Conservation (phyloP, 2,329 filamentous ascomycete species). For the Colletotrichum navitas region DNA sequence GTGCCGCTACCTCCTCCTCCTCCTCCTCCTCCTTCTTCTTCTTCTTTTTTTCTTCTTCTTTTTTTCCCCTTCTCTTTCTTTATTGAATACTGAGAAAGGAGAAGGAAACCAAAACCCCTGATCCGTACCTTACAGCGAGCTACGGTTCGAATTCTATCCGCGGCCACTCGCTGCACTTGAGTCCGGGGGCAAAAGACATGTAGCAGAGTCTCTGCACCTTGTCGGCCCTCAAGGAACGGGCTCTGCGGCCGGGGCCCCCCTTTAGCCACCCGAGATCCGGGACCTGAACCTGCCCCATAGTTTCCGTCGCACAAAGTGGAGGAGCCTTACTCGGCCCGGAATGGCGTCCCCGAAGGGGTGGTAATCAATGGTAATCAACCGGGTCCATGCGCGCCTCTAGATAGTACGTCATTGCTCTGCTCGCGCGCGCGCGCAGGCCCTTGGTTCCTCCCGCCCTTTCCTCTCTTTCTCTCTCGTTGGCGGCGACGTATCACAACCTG, state of each 20-base stretch:
- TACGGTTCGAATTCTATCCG: neutral
- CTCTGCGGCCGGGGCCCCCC: neutral
- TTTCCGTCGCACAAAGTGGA: neutral
- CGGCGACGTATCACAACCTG: neutral
- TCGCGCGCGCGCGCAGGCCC: neutral
- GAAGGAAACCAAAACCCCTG: no score
- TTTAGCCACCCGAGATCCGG: neutral
- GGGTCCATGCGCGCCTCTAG: neutral
- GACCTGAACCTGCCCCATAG: neutral
- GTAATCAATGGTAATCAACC: neutral
- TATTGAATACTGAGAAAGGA: no score
- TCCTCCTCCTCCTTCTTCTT: no score
- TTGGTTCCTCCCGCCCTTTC: neutral
- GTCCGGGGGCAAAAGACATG: neutral
- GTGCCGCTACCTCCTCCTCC: neutral
- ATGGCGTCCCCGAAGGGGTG: neutral
- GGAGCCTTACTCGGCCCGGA: constrained; percentile 21
- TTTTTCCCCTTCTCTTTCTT: no score
- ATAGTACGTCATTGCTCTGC: constrained; percentile 29
- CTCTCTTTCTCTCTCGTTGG: neutral
- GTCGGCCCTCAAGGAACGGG: neutral
- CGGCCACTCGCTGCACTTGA: neutral
- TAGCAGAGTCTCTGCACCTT: neutral
- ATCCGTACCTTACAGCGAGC: neutral
- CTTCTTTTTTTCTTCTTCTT: no score